These are phyloP conservation scores for Kodamaea neixiangensis DNA, from an alignment of 805 yeast species.

Conservation along the genomic window DNA sequence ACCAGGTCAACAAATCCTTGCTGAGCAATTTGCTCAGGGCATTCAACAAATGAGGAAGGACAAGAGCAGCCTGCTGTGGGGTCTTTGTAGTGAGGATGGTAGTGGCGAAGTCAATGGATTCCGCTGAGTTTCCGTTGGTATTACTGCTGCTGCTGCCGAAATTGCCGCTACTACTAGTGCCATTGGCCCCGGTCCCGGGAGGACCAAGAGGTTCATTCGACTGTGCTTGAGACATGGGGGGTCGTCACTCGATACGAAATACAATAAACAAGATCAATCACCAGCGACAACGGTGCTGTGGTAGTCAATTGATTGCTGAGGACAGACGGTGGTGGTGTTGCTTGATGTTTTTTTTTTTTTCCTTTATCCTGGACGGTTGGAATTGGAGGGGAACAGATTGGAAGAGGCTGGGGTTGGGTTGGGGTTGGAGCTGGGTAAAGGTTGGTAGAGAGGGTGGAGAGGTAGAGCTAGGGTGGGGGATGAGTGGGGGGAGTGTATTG, in stretches of 20 bases:
- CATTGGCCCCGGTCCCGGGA: background rate
- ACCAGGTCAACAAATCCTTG: conserved; percentile 36
- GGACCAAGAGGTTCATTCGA: background rate
- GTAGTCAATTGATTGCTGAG: background rate
- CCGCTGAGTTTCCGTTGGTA: background rate
- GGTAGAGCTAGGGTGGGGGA: too few species aligned
- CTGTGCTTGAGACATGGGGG: background rate
- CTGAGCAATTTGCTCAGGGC: conserved; percentile 31
- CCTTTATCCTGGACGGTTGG: background rate
- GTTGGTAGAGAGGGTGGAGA: too few species aligned
- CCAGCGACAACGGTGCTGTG: background rate
- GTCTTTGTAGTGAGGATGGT: conserved; percentile 43
- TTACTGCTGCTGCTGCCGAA: background rate
- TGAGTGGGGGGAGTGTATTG: too few species aligned
- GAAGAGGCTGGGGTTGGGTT: background rate
- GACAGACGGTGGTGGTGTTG: background rate
- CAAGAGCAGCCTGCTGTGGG: conserved; percentile 42
- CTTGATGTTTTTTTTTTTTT: background rate
- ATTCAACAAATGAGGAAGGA: conserved; percentile 37
- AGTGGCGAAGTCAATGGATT: conserved; percentile 26
- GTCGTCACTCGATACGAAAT: background rate
- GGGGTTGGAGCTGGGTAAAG: too few species aligned
- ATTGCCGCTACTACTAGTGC: background rate
- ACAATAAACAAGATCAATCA: background rate
- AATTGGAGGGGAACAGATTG: background rate